phyloP scores from a whole-genome alignment of 179 eudicot species.

The Amaranthus tricolor region DNA sequence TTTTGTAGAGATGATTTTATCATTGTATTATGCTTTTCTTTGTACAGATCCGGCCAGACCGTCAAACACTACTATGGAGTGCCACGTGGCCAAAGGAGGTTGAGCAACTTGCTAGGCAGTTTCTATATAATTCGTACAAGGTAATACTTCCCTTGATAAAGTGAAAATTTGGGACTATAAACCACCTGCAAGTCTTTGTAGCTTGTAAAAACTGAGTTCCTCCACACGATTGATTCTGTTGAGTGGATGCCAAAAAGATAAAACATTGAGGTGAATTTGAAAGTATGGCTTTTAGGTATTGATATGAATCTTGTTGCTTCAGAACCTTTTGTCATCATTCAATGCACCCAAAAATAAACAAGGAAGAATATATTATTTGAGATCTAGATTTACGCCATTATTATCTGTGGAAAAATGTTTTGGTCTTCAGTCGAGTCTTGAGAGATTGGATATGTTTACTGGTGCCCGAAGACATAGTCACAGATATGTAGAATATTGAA shows the following conservation, averaged over 20 bases:
- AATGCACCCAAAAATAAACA: not conserved
- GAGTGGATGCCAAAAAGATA: not conserved
- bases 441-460: not conserved
- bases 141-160: slow-evolving; percentile 26
- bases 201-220: not conserved
- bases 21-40: slow-evolving; percentile 4
- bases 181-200: not conserved
- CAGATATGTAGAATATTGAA: not conserved
- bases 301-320: not conserved
- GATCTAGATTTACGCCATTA: not conserved
- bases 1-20: not conserved
- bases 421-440: not conserved
- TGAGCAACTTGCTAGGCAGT: slow-evolving; percentile 86
- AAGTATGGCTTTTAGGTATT: not conserved
- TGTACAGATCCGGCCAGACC: slow-evolving; percentile 89
- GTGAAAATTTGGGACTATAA: not conserved
- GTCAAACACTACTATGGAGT: slow-evolving; percentile 95
- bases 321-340: too few relatives aligned
- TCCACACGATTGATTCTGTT: not conserved
- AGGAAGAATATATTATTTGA: not conserved
- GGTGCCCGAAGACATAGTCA: not conserved
- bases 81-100: slow-evolving; percentile 99
- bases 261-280: not conserved
- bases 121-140: slow-evolving; percentile 79
- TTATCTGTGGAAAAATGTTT: not conserved